These are phyloP conservation scores for Prunus campanulata DNA, from an alignment of 306 rosid species.

Conservation along the genomic window DNA sequence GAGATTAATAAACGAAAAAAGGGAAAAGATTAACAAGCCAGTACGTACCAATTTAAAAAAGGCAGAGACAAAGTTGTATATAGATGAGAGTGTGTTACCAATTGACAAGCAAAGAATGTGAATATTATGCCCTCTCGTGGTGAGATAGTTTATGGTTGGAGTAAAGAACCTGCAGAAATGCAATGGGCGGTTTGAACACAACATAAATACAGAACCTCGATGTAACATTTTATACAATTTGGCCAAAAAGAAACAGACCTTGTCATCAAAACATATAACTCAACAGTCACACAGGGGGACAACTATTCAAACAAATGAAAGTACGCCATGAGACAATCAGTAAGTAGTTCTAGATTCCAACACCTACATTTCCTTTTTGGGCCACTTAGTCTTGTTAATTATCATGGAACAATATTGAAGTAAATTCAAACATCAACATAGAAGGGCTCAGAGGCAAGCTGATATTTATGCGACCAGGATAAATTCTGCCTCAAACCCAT, in stretches of 20 bases:
- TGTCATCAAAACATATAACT: background rate
- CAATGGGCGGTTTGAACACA: slow-evolving; percentile 18
- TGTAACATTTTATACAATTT: background rate
- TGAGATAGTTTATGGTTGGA: slow-evolving; percentile 75
- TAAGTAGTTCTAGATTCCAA: background rate
- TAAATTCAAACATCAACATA: slow-evolving; percentile 1
- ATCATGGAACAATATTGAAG: background rate
- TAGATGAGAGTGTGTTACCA: slow-evolving; percentile 46
- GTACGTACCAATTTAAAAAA: too few species aligned
- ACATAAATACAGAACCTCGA: slow-evolving; percentile 3
- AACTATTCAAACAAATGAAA: background rate
- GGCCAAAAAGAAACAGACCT: background rate
- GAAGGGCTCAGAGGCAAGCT: background rate
- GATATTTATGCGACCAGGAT: background rate
- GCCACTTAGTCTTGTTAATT: background rate
- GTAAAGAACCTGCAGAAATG: slow-evolving; percentile 80
- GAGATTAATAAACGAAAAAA: background rate
- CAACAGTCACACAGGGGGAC: background rate
- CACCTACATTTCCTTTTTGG: background rate
- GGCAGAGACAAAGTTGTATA: background rate
- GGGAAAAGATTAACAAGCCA: too few species aligned
- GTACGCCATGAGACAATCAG: background rate
- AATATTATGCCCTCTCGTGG: slow-evolving; percentile 65
- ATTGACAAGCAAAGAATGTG: slow-evolving; percentile 77
- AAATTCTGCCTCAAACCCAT: background rate